A percentile compares a stretch with the other conserved stretches of the same genome.
Conservation (phyloP, 202 grass and related monocot genomes). For the Elaeis oleifera region DNA sequence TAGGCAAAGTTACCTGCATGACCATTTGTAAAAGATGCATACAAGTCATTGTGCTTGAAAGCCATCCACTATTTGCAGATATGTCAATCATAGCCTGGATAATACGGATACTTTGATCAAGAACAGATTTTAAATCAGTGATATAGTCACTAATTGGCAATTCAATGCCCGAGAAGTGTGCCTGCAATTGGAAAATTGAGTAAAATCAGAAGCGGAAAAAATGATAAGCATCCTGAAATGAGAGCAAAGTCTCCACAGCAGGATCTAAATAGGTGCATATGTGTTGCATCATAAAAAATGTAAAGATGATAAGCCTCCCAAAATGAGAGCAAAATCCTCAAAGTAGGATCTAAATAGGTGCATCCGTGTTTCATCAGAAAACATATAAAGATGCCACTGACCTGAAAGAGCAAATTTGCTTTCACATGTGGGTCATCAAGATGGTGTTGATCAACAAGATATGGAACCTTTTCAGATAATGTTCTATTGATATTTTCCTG, state of each 20-base stretch:
- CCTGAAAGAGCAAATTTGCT: conserved; percentile 98
- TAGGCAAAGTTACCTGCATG: conserved; percentile 67
- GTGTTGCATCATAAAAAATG: too few relatives aligned
- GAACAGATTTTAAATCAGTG: conserved; percentile 94
- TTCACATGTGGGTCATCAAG: conserved; percentile 96
- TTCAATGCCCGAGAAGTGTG: conserved; percentile 82
- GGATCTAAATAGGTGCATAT: background rate
- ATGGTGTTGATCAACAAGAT: conserved; percentile 64
- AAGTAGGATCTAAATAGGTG: background rate
- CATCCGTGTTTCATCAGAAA: too few relatives aligned
- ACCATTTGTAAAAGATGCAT: conserved; percentile 98
- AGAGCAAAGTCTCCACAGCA: background rate
- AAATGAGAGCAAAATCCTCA: background rate
- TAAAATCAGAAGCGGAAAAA: background rate
- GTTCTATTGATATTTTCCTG: conserved; percentile 84
- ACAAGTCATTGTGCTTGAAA: conserved; percentile 80
- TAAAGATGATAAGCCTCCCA: background rate
- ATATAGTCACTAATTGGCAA: conserved; percentile 80
- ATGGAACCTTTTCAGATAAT: conserved; percentile 66
- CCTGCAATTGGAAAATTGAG: conserved; percentile 32
- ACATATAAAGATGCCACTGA: conserved; percentile 21
- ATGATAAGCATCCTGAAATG: background rate
- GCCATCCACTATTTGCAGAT: conserved; percentile 95
- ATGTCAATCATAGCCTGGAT: conserved; percentile 98
- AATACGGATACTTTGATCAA: conserved; percentile 98